Base-by-base conservation (phyloP, 164 flowering plant species). In the Chloranthus sessilifolius region DNA sequence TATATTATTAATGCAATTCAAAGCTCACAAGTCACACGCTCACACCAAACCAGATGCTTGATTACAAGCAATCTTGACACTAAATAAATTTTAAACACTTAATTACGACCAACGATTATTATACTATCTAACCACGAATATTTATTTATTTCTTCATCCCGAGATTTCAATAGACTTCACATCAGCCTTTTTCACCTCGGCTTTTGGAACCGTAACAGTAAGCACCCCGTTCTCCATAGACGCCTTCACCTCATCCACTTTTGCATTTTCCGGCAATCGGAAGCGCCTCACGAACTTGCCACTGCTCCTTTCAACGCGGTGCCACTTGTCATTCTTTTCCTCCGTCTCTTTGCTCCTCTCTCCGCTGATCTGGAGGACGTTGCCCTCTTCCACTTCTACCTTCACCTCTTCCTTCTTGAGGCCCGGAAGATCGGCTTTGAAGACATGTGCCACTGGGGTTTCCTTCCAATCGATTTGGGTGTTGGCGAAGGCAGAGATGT, bases 381-480 rank as follows among this genome's bases (percentile, higher is more conserved):
- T 51, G 5, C 62, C 74, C 11, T 66, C 71, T 19, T 70, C 74
- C 1, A 70, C 58, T 31, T 70, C 68, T 31, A 70, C 74, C 53
- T 61, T 62, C 49, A 66, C 68, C 37, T 66, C 66, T 9, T 65
- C 74, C 50, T 65, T 69, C 37, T 45, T 69, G 10, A 69, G 22
- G 6, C 73, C 74, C 1, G 75, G 75, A 1, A 70, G 44, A 14
- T 70, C 68, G 0, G 65, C 71, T 30, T 56, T 70, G 68, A 67
- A 71, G 15, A 71, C 30, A 16, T 71, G 75, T 0, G 66, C 61
- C 29, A 63, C 60, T 5, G 65, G 60, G n/a, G 72, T 71, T 31
- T 71, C 72, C 47, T 59, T 66, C 75, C 75, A 71, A 15, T 71
- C 74, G 7, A 69, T 49, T 1, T 41, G 40, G 6, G 66, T 34